Percentiles rank a stretch among this genome's conserved stretches.
phyloP scores from a whole-genome alignment of 495 filamentous ascomycete genomes.

The Cairneyella variabilis region DNA sequence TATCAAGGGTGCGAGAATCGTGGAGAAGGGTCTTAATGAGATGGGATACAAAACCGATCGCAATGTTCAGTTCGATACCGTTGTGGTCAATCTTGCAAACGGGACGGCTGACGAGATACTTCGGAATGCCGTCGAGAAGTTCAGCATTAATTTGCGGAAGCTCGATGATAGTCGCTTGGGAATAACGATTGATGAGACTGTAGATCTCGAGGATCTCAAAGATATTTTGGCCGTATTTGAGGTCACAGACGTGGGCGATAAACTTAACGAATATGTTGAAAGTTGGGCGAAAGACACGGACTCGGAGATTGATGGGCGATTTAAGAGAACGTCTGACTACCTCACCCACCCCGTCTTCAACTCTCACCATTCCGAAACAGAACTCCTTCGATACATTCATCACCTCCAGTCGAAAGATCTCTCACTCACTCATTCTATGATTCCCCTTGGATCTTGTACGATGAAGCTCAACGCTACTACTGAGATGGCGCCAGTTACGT shows the following conservation, averaged over 20 bases:
- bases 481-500: constrained; percentile 88
- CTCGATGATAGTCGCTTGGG: constrained; percentile 58
- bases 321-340: constrained; percentile 72
- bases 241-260: constrained; percentile 22
- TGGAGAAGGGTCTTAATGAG: constrained; percentile 64
- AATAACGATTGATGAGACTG: constrained; percentile 73
- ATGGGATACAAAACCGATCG: constrained; percentile 62
- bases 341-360: constrained; percentile 96
- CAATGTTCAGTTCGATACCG: constrained; percentile 73
- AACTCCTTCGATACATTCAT: constrained; percentile 91
- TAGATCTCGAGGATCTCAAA: constrained; percentile 55
- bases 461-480: constrained; percentile 99
- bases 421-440: constrained; percentile 96
- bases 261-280: constrained; percentile 35
- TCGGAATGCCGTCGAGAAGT: constrained; percentile 42
- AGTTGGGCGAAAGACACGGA: constrained; percentile 26
- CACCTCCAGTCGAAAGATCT: constrained; percentile 95
- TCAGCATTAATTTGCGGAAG: constrained; percentile 60
- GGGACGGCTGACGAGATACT: constrained; percentile 48
- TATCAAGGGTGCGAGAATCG: constrained; percentile 62
- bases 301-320: constrained; percentile 47
- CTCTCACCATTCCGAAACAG: constrained; percentile 93
- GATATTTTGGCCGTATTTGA: constrained; percentile 58
- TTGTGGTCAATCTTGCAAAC: constrained; percentile 59
- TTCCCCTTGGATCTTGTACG: constrained; percentile 96